Base-by-base conservation (phyloP, 1,284 basidiomycete genomes). In the Bjerkandera adusta region DNA sequence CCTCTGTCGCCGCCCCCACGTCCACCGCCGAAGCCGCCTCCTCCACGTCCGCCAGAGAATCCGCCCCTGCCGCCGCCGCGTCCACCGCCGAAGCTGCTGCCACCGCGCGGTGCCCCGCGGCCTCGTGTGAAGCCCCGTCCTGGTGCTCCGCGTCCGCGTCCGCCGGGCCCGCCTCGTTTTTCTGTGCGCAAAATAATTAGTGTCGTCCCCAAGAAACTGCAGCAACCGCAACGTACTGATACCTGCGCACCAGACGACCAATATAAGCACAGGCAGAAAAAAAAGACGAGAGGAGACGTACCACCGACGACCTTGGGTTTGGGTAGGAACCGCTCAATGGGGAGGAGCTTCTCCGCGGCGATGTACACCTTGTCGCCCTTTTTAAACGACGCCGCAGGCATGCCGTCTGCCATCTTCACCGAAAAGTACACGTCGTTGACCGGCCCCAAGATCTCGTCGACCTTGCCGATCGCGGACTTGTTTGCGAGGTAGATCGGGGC, bases 371-470 rank as follows among this genome's bases (percentile, higher is more conserved):
- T 98, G 73, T 99, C 97, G 43, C 96, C 95, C 62, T 89, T 89
- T 70, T 97, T 92, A 74, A 99, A 99, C 62, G 91, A 94, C 52
- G 75, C 85, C 11, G 97, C 96, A 41, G 96, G 84, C 86, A 99
- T 95, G 37, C 97, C 97, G 44, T 91, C 84, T 35, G 89, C 85
- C 89, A 98, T 97, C 73, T 99, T 99, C 57, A 99, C 79, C 4
- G 95, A 97, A 64, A 99, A 99, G 71, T 85, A 98, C 48, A 99
- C 94, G 67, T 99, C 93, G 68, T 99, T 99, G 68, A 99, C 96
- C 8, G 97, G 97, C 0, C 94, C 94, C 13, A 97, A 77, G 54
- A 97, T 97, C 68, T 97, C 94, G 68, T 97, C 94, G 30, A 97
- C 89, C 68, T 95, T 96, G 54, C 94, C 94, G 54, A 97, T 92